These are phyloP conservation scores for Pythium folliculosum DNA, from an alignment of 352 stramenopile genomes.

Conservation along the genomic window DNA sequence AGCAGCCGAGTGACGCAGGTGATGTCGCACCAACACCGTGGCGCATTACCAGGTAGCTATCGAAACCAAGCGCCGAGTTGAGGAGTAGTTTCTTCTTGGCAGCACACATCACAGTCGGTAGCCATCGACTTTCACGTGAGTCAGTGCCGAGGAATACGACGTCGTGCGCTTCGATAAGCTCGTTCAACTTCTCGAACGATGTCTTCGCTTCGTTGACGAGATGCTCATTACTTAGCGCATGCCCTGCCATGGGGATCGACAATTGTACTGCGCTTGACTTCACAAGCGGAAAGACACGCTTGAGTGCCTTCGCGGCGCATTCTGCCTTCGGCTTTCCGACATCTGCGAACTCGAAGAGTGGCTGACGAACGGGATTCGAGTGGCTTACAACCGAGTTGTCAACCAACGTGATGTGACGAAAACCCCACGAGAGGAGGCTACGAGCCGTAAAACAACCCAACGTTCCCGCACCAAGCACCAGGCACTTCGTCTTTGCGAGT, in stretches of 20 bases:
- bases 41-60: slow-evolving; percentile 98
- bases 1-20: slow-evolving; percentile 89
- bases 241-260: slow-evolving; percentile 98
- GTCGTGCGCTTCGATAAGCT: slow-evolving; percentile 93
- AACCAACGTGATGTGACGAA: slow-evolving; percentile 97
- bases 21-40: slow-evolving; percentile 75
- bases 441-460: slow-evolving; percentile 97
- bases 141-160: slow-evolving; percentile 98
- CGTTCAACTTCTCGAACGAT: slow-evolving; percentile 80
- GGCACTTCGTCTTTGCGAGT: slow-evolving; percentile 91
- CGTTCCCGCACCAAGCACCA: slow-evolving; percentile 95
- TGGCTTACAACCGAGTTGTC: slow-evolving; percentile 97
- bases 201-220: slow-evolving; percentile 64
- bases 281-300: slow-evolving; percentile 93
- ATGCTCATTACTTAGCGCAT: slow-evolving; percentile 74
- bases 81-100: slow-evolving; percentile 91
- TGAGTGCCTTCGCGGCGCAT: slow-evolving; percentile 92
- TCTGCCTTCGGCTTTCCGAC: slow-evolving; percentile 94
- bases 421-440: slow-evolving; percentile 96
- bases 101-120: slow-evolving; percentile 95
- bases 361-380: slow-evolving; percentile 98
- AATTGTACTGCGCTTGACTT: slow-evolving; percentile 87
- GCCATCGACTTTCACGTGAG: slow-evolving; percentile 97
- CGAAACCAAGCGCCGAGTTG: slow-evolving; percentile 90
- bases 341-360: slow-evolving; percentile 95